Evolutionary conservation across 495 filamentous ascomycete genomes (phyloP).

Genomic region (Hyaloscypha bicolor): DNA sequence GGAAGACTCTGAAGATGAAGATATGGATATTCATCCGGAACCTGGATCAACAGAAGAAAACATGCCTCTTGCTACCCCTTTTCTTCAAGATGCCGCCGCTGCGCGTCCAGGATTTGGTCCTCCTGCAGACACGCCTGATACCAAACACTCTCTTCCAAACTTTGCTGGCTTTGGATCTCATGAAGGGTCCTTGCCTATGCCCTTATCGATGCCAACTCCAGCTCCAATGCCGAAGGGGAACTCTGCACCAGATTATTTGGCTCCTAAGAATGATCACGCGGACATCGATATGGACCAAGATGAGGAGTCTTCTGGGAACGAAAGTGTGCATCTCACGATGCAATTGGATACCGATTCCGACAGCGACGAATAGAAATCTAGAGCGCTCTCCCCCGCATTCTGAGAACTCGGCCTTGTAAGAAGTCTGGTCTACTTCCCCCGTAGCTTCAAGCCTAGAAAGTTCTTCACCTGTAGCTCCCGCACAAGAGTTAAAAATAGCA

Average conservation of each 20-base stretch:
- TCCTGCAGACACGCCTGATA: not conserved
- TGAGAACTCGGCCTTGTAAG: too few species aligned
- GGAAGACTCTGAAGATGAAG: constrained; percentile 21
- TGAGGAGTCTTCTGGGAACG: constrained; percentile 36
- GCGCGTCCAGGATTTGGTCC: not conserved
- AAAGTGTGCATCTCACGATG: constrained; percentile 42
- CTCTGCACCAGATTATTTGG: not conserved
- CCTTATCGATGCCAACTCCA: not conserved
- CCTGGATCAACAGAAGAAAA: constrained; percentile 7
- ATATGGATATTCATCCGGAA: constrained; percentile 12
- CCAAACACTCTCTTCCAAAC: not conserved
- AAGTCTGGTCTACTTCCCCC: too few species aligned
- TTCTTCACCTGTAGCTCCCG: not conserved
- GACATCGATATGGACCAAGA: constrained; percentile 23
- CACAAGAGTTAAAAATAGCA: not conserved
- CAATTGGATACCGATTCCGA: constrained; percentile 31
- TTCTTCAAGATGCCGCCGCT: not conserved
- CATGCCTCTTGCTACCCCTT: not conserved
- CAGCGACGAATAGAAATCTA: constrained; percentile 1
- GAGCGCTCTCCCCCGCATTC: not conserved
- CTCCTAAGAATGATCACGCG: not conserved
- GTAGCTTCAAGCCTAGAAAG: not conserved
- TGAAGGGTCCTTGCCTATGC: not conserved
- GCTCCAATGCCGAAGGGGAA: not conserved
- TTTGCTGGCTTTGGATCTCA: not conserved